These are phyloP conservation scores for Verbascum thapsus DNA, from an alignment of 257 asterid species.

Conservation along the genomic window DNA sequence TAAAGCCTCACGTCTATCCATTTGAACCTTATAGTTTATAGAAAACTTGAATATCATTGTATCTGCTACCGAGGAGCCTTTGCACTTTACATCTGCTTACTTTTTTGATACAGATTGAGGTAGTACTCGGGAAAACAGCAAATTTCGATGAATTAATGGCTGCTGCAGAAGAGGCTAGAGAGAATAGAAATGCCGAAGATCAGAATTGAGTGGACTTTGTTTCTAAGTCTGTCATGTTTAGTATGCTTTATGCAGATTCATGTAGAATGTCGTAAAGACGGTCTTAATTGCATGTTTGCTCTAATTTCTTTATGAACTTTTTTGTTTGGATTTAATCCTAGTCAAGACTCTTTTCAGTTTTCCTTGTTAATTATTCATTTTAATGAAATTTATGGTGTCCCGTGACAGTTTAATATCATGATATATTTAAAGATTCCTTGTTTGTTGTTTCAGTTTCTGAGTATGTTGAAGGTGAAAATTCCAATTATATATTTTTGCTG, in stretches of 20 bases:
- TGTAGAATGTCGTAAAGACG: slow-evolving; percentile 8
- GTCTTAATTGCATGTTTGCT: slow-evolving; percentile 21
- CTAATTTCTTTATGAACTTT: slow-evolving; percentile 21
- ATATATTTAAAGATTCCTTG: no score
- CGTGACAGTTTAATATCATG: no score
- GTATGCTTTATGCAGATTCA: neutral
- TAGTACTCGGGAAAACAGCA: slow-evolving; percentile 66
- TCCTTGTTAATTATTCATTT: slow-evolving; percentile 32
- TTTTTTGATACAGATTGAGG: slow-evolving; percentile 55
- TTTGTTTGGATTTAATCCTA: slow-evolving; percentile 12
- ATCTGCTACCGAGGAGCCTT: neutral
- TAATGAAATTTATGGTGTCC: neutral
- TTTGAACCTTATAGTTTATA: neutral
- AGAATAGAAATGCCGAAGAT: slow-evolving; percentile 46
- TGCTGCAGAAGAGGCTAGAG: slow-evolving; percentile 50
- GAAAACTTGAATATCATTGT: neutral
- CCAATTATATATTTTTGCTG: no score
- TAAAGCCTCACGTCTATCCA: neutral
- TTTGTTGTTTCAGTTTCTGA: no score
- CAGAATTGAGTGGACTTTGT: slow-evolving; percentile 26
- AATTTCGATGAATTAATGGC: slow-evolving; percentile 77
- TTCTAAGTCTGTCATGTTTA: neutral
- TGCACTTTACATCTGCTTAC: no score
- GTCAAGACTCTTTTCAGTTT: neutral
- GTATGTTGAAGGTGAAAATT: no score